Base-by-base conservation (phyloP, 257 asterid genomes). In the Hygrophila difformis region DNA sequence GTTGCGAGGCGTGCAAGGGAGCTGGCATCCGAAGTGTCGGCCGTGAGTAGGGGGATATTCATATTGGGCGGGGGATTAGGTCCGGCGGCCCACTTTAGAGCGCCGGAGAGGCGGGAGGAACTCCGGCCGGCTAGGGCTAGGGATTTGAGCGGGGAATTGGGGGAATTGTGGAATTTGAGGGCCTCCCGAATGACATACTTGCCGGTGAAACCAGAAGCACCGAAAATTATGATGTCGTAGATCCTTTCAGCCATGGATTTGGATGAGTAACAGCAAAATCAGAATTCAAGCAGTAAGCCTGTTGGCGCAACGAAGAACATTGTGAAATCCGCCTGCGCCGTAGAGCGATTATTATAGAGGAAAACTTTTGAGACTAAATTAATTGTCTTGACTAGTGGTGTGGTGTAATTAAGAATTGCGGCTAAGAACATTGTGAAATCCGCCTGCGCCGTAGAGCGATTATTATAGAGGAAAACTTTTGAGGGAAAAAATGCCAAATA, bases 171-270 rank as follows among this genome's bases (percentile, higher is more conserved):
- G 71, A 81, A 82, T 42, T 81, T 88, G 59, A 88, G 94, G 4
- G 95, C 93, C 61, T 88, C 95, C 5, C 89, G 68, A 64, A 84
- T 54, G 1, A 84, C 94, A 58, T 88, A 81, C 29, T 81, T 84
- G 0, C 94, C 97, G 51, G 95, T 88, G 83, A 74, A 84, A 6
- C 97, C 95, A 0, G 97, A 88, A 9, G 94, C 97, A 3, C 97
- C 97, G 39, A 88, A 58, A 52, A 81, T 81, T 13, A 77, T 55
- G 9, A 77, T 7, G 51, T 84, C 95, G 73, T 77, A 87, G 2
- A 33, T 33, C 3, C 18, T 33, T 59, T 56, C 66, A n/a, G 62
- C 65, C 79, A 72, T 72, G n/a, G n/a, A n/a, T n/a, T n/a, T n/a
- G n/a, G n/a, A n/a, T n/a, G n/a, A n/a, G n/a, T n/a, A n/a, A n/a